These are phyloP conservation scores for Podospora conica DNA, from an alignment of 495 filamentous ascomycete genomes.

Conservation along the genomic window DNA sequence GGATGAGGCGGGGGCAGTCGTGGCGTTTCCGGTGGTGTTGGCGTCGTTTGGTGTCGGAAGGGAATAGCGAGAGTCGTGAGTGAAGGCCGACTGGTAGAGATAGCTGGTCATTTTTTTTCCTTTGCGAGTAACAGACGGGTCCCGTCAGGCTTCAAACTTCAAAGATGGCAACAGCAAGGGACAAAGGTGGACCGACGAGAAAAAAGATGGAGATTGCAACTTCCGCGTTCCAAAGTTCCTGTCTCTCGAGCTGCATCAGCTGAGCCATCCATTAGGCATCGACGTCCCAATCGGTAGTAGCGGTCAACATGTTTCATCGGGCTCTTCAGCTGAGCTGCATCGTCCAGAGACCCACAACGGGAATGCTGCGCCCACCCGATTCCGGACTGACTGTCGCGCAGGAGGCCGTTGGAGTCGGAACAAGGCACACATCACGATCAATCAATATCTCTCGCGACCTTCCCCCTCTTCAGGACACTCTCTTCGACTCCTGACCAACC, in stretches of 20 bases:
- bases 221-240: no score
- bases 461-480: neutral
- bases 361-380: neutral
- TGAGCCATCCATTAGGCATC: neutral
- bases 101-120: neutral
- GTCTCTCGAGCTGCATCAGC: no score
- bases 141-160: no score
- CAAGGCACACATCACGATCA: no score
- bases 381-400: neutral
- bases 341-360: neutral
- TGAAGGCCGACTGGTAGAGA: neutral
- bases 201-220: neutral
- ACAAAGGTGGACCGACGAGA: neutral
- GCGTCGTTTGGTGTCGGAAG: neutral
- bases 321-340: neutral
- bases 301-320: neutral
- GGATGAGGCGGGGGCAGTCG: neutral
- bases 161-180: neutral
- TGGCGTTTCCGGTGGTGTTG: neutral
- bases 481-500: neutral
- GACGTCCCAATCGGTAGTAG: neutral
- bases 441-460: neutral
- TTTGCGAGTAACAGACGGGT: neutral
- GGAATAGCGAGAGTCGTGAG: neutral
- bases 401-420: neutral